phyloP scores from a whole-genome alignment of 2,329 filamentous ascomycete genomes.

The Aspergillus texensis region DNA sequence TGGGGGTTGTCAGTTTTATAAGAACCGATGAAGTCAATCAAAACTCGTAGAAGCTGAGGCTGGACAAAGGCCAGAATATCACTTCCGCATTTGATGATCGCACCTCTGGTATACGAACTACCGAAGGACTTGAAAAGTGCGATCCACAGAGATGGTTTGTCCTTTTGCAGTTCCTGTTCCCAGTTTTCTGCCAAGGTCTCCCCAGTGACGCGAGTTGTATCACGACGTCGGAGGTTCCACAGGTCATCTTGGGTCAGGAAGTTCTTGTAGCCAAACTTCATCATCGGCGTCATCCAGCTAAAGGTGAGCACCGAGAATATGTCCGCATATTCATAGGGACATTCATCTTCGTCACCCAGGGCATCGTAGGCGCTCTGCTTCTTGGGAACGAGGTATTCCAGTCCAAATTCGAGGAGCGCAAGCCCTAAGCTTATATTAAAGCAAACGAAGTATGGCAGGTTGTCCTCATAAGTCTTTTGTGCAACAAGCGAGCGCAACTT shows the following conservation, averaged over 20 bases:
- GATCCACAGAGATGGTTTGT: constrained; percentile 82
- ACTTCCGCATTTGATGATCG: constrained; percentile 85
- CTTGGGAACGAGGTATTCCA: constrained; percentile 90
- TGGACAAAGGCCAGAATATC: constrained; percentile 86
- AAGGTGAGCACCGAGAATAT: constrained; percentile 94
- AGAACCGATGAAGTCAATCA: constrained; percentile 84
- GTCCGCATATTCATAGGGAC: constrained; percentile 82
- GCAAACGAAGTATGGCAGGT: constrained; percentile 74
- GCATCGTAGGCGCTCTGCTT: constrained; percentile 69
- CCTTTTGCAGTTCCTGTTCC: constrained; percentile 71
- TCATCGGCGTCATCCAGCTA: constrained; percentile 98
- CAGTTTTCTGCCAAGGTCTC: constrained; percentile 73
- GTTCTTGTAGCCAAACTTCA: constrained; percentile 90
- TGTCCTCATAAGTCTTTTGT: constrained; percentile 69
- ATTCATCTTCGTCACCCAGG: constrained; percentile 67
- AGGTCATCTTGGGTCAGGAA: constrained; percentile 93
- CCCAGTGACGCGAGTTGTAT: constrained; percentile 76
- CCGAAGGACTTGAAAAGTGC: constrained; percentile 84
- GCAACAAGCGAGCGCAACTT: constrained; percentile 86
- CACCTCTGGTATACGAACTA: constrained; percentile 77
- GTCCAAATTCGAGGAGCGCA: constrained; percentile 68
- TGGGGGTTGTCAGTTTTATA: constrained; percentile 68
- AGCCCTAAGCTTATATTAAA: constrained; percentile 74
- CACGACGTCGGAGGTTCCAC: constrained; percentile 82
- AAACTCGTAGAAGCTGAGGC: constrained; percentile 80